These are phyloP conservation scores for Emergomyces africanus DNA, from an alignment of 2,329 filamentous ascomycete genomes.

Conservation along the genomic window DNA sequence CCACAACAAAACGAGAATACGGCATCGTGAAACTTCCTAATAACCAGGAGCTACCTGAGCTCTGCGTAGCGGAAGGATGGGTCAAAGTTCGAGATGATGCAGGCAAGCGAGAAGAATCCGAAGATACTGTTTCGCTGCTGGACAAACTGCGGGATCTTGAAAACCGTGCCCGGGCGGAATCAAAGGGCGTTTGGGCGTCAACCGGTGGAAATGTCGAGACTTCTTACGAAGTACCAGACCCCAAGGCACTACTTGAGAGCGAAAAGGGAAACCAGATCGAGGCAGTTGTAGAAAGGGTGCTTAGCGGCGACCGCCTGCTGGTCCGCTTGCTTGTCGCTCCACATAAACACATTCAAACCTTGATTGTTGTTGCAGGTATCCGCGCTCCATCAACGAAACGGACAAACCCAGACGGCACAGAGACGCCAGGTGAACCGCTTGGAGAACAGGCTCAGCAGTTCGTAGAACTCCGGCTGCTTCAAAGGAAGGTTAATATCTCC, in stretches of 20 bases:
- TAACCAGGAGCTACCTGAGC: slow-evolving; percentile 59
- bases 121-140: slow-evolving; percentile 56
- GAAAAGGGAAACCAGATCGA: slow-evolving; percentile 80
- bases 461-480: slow-evolving; percentile 73
- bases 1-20: slow-evolving; percentile 71
- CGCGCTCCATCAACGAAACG: slow-evolving; percentile 83
- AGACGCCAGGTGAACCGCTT: slow-evolving; percentile 74
- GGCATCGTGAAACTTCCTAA: slow-evolving; percentile 59
- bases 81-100: slow-evolving; percentile 88
- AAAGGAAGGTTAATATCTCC: slow-evolving; percentile 70
- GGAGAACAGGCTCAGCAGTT: slow-evolving; percentile 82
- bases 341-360: slow-evolving; percentile 75
- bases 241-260: slow-evolving; percentile 61
- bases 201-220: slow-evolving; percentile 57
- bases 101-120: slow-evolving; percentile 70
- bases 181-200: slow-evolving; percentile 68
- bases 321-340: slow-evolving; percentile 69
- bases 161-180: slow-evolving; percentile 61
- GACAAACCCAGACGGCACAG: slow-evolving; percentile 64
- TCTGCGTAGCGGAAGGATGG: slow-evolving; percentile 79
- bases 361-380: slow-evolving; percentile 80
- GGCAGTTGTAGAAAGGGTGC: slow-evolving; percentile 76
- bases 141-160: slow-evolving; percentile 69
- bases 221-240: slow-evolving; percentile 65
- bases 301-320: slow-evolving; percentile 82